Base-by-base conservation (phyloP, 2,329 filamentous ascomycete species). In the Biscogniauxia mediterranea region DNA sequence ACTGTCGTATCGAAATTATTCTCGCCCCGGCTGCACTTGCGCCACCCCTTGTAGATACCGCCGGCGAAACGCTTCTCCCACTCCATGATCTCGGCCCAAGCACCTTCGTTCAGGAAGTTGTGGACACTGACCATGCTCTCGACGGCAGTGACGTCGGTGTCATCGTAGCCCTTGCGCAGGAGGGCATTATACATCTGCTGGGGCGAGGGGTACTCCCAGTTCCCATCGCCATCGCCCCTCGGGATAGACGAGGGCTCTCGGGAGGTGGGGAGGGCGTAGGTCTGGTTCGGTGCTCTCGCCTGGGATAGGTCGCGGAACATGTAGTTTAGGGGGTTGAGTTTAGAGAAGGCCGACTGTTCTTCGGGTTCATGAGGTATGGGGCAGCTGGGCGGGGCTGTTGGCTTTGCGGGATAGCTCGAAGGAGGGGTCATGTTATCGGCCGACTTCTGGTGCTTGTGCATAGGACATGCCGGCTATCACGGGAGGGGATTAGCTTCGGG, bases 131-230 rank as follows among this genome's bases (percentile, higher is more conserved):
- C 95, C 95, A 99, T 99, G 72, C 89, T 89, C 77, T 97, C 93
- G 15, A 99, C 93, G 3, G 93, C 93, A 20, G 94, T 95, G 58
- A 92, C 86, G 59, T 96, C 93, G 0, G 95, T 98, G 74, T 98
- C 93, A 0, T 90, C 93, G 77, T 97, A 95, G 61, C 95, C 95
- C 78, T 99, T 99, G 66, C 95, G 89, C 64, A 98, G 80, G 78
- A 99, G 89, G 7, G 95, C 95, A 73, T 99, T 98, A 83, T 98
- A 99, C 95, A 99, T 99, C 78, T 99, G 95, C 79, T 99, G 95
- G 0, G 95, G 94, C 0, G 93, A 97, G 0, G 95, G 95, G 74
- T 99, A 99, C 77, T 98, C 95, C 95, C 95, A 99, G 71, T 91
- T 96, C 54, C 88, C 86, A 57, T 88, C 83, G 54, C 86, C 84